A percentile compares a stretch with the other conserved stretches of the same genome.
These are phyloP conservation scores for Sporisorium sorghi DNA, from an alignment of 1,284 basidiomycete species.

Conservation along the genomic window DNA sequence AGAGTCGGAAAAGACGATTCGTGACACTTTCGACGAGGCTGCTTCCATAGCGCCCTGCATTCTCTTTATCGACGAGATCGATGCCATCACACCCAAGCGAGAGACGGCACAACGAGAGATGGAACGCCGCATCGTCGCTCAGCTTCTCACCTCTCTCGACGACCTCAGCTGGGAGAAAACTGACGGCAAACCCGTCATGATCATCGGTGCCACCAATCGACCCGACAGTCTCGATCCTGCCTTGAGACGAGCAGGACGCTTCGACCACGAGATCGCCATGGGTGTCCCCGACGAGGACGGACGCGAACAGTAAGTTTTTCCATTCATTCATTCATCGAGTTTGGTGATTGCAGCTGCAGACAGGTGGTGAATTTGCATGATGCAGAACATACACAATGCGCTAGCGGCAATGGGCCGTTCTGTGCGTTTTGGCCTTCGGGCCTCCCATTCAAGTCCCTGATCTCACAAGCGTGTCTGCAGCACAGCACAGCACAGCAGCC, in stretches of 20 bases:
- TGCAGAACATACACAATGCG: constrained; percentile 49
- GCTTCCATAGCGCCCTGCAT: constrained; percentile 65
- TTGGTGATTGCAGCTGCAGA: not conserved
- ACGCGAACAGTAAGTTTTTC: constrained; percentile 77
- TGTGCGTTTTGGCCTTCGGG: constrained; percentile 54
- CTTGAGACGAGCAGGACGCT: constrained; percentile 88
- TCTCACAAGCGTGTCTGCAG: constrained; percentile 16
- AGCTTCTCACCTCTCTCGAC: constrained; percentile 97
- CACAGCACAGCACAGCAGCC: not conserved
- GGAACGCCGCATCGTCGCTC: constrained; percentile 96
- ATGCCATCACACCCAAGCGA: constrained; percentile 95
- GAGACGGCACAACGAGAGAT: constrained; percentile 93
- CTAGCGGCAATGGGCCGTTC: constrained; percentile 55
- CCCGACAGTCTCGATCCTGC: constrained; percentile 95
- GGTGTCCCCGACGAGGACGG: constrained; percentile 87
- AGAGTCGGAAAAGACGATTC: constrained; percentile 92
- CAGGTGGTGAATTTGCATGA: constrained; percentile 29
- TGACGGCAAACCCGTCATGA: constrained; percentile 78
- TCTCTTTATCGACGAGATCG: constrained; percentile 82
- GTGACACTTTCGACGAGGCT: constrained; percentile 86
- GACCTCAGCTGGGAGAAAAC: constrained; percentile 86
- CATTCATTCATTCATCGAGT: not conserved
- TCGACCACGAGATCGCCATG: constrained; percentile 98
- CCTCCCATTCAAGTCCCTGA: constrained; percentile 61
- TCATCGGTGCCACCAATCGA: constrained; percentile 95